Conservation (phyloP, 441 rosid species). For the Arabidopsis hybrid region DNA sequence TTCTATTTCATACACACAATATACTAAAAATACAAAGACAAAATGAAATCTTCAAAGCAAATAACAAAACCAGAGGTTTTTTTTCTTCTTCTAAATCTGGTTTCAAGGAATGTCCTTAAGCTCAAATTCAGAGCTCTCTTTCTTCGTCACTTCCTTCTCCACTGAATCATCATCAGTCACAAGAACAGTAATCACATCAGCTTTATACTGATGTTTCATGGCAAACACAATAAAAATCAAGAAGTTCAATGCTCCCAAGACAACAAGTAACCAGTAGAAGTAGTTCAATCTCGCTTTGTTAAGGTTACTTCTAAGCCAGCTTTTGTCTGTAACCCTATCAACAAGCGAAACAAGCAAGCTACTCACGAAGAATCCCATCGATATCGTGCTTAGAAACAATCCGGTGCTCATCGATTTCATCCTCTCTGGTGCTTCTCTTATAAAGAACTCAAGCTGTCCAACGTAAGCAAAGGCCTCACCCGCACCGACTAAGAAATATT, state of each 20-base stretch:
- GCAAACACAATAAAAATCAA: constrained; percentile 61
- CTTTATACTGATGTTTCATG: constrained; percentile 71
- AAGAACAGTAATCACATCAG: constrained; percentile 41
- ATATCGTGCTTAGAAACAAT: constrained; percentile 77
- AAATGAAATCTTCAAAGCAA: constrained; percentile 2
- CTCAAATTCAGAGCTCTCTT: constrained; percentile 42
- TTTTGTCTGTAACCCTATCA: constrained; percentile 57
- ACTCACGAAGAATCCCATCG: constrained; percentile 90
- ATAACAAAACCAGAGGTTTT: not conserved
- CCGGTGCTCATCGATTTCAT: constrained; percentile 98
- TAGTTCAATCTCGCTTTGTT: constrained; percentile 62
- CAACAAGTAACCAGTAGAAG: constrained; percentile 85
- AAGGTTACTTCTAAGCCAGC: constrained; percentile 79
- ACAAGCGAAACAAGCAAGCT: constrained; percentile 77
- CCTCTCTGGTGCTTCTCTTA: constrained; percentile 85
- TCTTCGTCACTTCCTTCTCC: constrained; percentile 41
- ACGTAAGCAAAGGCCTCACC: constrained; percentile 93
- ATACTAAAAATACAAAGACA: constrained; percentile 6
- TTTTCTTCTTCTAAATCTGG: not conserved
- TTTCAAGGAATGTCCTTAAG: constrained; percentile 43
- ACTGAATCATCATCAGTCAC: constrained; percentile 8
- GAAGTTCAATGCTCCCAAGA: constrained; percentile 68
- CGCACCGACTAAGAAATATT: constrained; percentile 81
- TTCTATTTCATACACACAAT: constrained; percentile 39
- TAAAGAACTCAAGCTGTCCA: constrained; percentile 96